A percentile compares a stretch with the other conserved stretches of the same genome.
Conservation (phyloP, 768 basidiomycete genomes). For the Sistotremastrum niveocremeum region DNA sequence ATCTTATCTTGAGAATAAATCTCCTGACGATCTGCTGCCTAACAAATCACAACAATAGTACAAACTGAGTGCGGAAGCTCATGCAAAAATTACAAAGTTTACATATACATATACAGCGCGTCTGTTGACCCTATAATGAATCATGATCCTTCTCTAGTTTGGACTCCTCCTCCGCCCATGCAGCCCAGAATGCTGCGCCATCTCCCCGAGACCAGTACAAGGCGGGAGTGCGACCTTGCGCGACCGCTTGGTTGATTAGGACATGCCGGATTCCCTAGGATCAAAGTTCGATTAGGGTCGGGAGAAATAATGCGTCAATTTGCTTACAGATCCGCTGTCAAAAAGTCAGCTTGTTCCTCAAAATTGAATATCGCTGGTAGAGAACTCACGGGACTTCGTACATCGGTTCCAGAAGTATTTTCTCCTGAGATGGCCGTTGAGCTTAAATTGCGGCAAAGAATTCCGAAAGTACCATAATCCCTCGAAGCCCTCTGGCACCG, state of each 20-base stretch:
- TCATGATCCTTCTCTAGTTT: conserved; percentile 8
- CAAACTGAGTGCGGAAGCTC: neutral
- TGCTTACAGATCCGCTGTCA: conserved; percentile 50
- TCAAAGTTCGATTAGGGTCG: conserved; percentile 2
- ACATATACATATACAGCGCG: no score
- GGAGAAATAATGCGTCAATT: neutral
- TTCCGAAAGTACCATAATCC: conserved; percentile 55
- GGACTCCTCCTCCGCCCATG: conserved; percentile 60
- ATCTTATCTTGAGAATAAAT: neutral
- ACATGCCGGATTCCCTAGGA: conserved; percentile 63
- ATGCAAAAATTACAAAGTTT: neutral
- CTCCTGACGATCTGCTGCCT: neutral
- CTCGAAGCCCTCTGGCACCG: conserved; percentile 79
- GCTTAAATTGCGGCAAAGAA: conserved; percentile 1
- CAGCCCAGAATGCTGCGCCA: conserved; percentile 56
- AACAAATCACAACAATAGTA: neutral
- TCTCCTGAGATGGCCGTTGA: conserved; percentile 38
- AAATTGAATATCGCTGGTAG: conserved; percentile 1
- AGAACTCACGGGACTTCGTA: conserved; percentile 78
- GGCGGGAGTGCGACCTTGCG: conserved; percentile 46
- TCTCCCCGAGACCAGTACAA: conserved; percentile 67
- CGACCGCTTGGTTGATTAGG: conserved; percentile 63
- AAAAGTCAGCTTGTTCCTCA: conserved; percentile 2
- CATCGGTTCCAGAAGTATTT: conserved; percentile 77
- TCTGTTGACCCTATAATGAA: no score